phyloP scores from a whole-genome alignment of 768 basidiomycete species.

The Suillus subaureus region DNA sequence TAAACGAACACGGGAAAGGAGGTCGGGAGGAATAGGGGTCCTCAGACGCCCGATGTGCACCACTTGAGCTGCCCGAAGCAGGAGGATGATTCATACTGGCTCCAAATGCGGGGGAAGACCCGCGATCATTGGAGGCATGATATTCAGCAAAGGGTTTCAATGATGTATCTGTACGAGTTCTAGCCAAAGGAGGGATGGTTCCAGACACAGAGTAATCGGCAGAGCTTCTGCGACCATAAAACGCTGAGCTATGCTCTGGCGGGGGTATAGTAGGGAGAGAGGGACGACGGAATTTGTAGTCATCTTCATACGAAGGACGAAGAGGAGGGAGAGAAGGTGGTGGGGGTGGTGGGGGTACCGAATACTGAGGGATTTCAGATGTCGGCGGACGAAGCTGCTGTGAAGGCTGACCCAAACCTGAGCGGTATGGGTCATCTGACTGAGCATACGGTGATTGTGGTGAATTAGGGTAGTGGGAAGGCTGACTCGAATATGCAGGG shows the following conservation, averaged over 20 bases:
- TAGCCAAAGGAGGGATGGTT: conserved; percentile 1
- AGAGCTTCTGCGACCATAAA: conserved; percentile 13
- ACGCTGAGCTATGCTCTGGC: conserved; percentile 8
- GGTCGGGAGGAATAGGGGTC: conserved; percentile 17
- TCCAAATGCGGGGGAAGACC: conserved; percentile 12
- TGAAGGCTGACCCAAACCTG: conserved; percentile 22
- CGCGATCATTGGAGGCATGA: conserved; percentile 19
- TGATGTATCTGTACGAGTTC: conserved; percentile 9
- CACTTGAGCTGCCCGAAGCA: conserved; percentile 4
- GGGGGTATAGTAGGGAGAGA: conserved; percentile 25
- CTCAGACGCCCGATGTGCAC: conserved; percentile 14
- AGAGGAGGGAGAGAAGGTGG: conserved; percentile 31
- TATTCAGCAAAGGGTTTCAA: conserved; percentile 11
- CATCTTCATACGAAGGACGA: conserved; percentile 28
- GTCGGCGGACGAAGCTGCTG: conserved; percentile 24
- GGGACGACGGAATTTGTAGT: conserved; percentile 35
- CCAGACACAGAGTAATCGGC: conserved; percentile 11
- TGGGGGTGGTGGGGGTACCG: conserved; percentile 29
- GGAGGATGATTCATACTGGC: background rate
- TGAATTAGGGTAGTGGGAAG: conserved; percentile 26
- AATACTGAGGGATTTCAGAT: conserved; percentile 30
- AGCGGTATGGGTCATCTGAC: conserved; percentile 21
- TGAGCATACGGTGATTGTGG: conserved; percentile 25
- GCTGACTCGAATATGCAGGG: conserved; percentile 35
- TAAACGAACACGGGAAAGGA: conserved; percentile 20